Percentiles rank a stretch among this genome's conserved stretches.
These are phyloP conservation scores for Xanthoceras sorbifolium DNA, from an alignment of 345 rosid genomes.

Conservation along the genomic window DNA sequence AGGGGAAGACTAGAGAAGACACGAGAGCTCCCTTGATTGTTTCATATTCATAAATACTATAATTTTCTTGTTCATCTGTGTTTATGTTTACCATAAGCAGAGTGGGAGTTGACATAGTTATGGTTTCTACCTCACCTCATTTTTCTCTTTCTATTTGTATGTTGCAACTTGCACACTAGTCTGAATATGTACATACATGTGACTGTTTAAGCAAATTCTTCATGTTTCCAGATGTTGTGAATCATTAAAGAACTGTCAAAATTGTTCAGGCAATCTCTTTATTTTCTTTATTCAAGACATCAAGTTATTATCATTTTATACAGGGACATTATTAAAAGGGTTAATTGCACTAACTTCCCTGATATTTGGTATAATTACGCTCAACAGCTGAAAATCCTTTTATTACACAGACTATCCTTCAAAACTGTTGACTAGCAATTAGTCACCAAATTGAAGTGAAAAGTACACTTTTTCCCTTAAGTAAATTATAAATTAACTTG, in stretches of 20 bases:
- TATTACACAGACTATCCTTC: too few species aligned
- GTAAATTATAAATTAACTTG: too few species aligned
- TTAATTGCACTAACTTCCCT: too few species aligned
- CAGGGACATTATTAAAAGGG: too few species aligned
- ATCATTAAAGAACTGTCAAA: neutral
- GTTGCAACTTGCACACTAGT: neutral
- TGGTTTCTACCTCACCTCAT: neutral
- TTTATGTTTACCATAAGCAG: neutral
- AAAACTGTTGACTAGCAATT: too few species aligned
- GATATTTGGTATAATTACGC: too few species aligned
- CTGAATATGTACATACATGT: neutral
- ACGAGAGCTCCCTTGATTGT: conserved; percentile 61
- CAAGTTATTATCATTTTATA: neutral
- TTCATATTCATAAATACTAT: conserved; percentile 35
- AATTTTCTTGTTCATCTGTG: neutral
- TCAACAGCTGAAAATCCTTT: too few species aligned
- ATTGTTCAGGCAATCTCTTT: neutral
- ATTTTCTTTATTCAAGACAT: neutral
- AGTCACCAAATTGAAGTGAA: too few species aligned
- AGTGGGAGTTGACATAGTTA: neutral
- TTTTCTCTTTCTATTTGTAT: neutral
- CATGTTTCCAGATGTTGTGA: neutral
- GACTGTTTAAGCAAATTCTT: neutral
- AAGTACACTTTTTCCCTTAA: too few species aligned
- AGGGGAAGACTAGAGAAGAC: conserved; percentile 33